A percentile compares a stretch with the other conserved stretches of the same genome.
Conservation (phyloP, 2,329 filamentous ascomycete species). For the Bretziella fagacearum region DNA sequence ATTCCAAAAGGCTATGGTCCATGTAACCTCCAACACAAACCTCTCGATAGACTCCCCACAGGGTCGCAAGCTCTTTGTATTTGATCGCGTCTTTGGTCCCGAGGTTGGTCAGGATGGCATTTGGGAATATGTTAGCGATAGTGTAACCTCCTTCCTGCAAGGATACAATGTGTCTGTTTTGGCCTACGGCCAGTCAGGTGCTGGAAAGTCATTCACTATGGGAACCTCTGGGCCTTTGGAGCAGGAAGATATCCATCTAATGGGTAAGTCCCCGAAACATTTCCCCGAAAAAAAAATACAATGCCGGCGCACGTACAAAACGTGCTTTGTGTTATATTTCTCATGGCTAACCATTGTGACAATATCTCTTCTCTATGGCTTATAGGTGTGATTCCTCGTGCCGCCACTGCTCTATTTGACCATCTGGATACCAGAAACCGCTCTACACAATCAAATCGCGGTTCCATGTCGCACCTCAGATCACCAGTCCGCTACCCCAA, state of each 20-base stretch:
- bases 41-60: slow-evolving; percentile 80
- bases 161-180: slow-evolving; percentile 97
- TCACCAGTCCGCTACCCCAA: slow-evolving; percentile 61
- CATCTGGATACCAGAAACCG: slow-evolving; percentile 51
- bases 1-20: slow-evolving; percentile 84
- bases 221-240: slow-evolving; percentile 78
- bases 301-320: too few relatives aligned
- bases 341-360: background rate
- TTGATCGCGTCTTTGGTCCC: slow-evolving; percentile 82
- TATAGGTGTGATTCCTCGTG: slow-evolving; percentile 83
- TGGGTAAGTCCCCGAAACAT: slow-evolving; percentile 45
- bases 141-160: slow-evolving; percentile 75
- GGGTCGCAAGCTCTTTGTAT: slow-evolving; percentile 87
- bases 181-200: slow-evolving; percentile 92
- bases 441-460: slow-evolving; percentile 34
- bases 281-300: background rate
- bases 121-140: slow-evolving; percentile 88
- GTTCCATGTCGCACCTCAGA: slow-evolving; percentile 60
- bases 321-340: too few relatives aligned
- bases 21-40: slow-evolving; percentile 71
- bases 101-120: slow-evolving; percentile 73
- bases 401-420: slow-evolving; percentile 73
- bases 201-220: slow-evolving; percentile 98
- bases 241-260: slow-evolving; percentile 49
- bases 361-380: background rate